Evolutionary conservation across 495 filamentous ascomycete genomes (phyloP).

Genomic region (Neurospora sp.): DNA sequence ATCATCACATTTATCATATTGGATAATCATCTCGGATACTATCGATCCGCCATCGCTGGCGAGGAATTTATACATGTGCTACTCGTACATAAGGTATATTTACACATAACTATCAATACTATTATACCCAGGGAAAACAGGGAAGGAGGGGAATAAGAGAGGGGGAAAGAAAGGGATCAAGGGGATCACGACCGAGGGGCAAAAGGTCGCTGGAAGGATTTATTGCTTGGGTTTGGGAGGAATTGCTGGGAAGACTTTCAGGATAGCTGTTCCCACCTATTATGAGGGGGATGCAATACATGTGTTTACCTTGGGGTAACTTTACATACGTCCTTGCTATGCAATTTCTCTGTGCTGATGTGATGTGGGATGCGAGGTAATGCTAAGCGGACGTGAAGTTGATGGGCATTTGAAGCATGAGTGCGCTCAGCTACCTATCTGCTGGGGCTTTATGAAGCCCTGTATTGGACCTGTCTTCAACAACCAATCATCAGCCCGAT

Average conservation of each 20-base stretch:
- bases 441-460: not conserved
- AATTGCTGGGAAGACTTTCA: not conserved
- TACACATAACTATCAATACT: not conserved
- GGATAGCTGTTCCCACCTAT: not conserved
- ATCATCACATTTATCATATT: not conserved
- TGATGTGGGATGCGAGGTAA: not conserved
- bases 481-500: not conserved
- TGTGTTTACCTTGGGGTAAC: not conserved
- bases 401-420: not conserved
- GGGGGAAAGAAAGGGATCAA: not conserved
- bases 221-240: not conserved
- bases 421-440: not conserved
- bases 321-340: not conserved
- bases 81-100: not conserved
- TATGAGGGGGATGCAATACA: not conserved
- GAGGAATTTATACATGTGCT: not conserved
- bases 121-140: not conserved
- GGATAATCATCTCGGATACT: not conserved
- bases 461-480: not conserved
- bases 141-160: not conserved
- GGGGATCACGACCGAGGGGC: not conserved
- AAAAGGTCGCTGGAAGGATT: not conserved
- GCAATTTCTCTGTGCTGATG: not conserved
- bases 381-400: not conserved
- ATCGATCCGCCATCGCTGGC: not conserved